phyloP scores from a whole-genome alignment of 805 yeast genomes.

The Debaryomyces maramus region DNA sequence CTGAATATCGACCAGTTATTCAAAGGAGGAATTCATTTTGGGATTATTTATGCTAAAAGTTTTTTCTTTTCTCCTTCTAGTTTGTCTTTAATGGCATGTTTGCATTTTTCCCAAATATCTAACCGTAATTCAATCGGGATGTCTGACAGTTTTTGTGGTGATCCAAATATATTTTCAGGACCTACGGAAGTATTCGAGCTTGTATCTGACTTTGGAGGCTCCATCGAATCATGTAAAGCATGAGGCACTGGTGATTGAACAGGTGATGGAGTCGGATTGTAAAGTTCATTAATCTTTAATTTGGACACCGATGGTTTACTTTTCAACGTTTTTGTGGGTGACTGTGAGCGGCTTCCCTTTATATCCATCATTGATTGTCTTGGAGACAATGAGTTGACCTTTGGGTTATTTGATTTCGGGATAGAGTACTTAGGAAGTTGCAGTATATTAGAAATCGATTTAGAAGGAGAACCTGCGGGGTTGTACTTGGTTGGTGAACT shows the following conservation, averaged over 20 bases:
- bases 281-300: conserved; percentile 22
- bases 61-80: conserved; percentile 17
- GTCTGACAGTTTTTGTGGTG: background rate
- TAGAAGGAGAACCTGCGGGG: background rate
- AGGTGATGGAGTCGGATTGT: conserved; percentile 24
- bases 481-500: conserved; percentile 1
- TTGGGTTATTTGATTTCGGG: conserved; percentile 6
- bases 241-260: background rate
- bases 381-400: conserved; percentile 10
- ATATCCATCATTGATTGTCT: conserved; percentile 11
- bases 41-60: conserved; percentile 1
- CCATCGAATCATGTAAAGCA: background rate
- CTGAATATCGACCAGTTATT: background rate
- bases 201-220: background rate
- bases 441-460: conserved; percentile 3
- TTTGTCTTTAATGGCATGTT: conserved; percentile 24
- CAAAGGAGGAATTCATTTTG: background rate
- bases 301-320: conserved; percentile 25
- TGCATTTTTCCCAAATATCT: conserved; percentile 31
- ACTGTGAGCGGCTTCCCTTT: conserved; percentile 4
- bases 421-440: background rate
- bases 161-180: background rate
- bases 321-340: conserved; percentile 15
- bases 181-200: background rate
- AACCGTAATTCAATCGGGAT: conserved; percentile 8